These are phyloP conservation scores for Carex arenaria DNA, from an alignment of 202 grass and related monocot genomes.

Conservation along the genomic window DNA sequence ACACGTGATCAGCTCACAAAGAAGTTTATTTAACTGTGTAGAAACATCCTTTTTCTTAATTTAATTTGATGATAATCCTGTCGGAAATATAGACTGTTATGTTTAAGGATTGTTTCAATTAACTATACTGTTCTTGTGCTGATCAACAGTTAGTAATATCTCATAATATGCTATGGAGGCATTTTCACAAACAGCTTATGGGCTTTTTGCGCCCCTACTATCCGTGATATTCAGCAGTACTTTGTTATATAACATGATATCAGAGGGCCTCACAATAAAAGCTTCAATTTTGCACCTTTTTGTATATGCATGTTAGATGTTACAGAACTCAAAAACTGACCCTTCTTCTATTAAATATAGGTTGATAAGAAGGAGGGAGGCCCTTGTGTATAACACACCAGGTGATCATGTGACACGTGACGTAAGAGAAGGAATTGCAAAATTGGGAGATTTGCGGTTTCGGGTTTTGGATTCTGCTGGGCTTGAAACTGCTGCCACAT, in stretches of 20 bases:
- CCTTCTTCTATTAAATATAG: conserved; percentile 16
- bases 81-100: neutral
- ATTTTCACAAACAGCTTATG: conserved; percentile 34
- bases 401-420: conserved; percentile 97
- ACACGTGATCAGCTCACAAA: neutral
- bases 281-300: neutral
- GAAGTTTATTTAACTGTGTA: neutral
- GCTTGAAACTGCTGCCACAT: conserved; percentile 81
- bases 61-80: neutral
- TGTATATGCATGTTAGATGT: neutral
- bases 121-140: neutral
- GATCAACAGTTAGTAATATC: neutral
- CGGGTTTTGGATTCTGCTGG: conserved; percentile 86
- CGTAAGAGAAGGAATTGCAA: conserved; percentile 88
- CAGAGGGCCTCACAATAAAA: neutral
- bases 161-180: neutral
- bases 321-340: neutral
- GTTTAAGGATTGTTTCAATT: neutral
- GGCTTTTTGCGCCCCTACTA: neutral
- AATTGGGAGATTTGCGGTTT: conserved; percentile 91
- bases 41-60: neutral
- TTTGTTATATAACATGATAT: conserved; percentile 2
- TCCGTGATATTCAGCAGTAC: neutral
- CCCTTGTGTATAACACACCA: conserved; percentile 91
- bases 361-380: conserved; percentile 88